Conservation (phyloP, 2,329 filamentous ascomycete genomes). For the Xylariaceae sp. region DNA sequence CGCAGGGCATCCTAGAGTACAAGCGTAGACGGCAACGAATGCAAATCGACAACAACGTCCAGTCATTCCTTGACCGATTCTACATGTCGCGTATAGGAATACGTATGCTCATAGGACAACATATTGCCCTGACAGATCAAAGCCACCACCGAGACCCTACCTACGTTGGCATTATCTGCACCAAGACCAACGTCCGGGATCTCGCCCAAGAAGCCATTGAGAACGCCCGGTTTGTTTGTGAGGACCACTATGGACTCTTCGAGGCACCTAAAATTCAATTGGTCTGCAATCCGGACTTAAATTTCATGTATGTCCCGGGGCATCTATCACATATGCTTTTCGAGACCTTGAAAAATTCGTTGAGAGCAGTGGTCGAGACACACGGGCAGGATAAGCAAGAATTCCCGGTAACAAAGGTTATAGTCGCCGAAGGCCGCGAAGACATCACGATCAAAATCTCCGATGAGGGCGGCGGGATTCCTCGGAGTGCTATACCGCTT, state of each 20-base stretch:
- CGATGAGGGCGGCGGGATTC: conserved; percentile 94
- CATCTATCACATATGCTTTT: conserved; percentile 99
- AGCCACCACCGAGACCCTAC: conserved; percentile 82
- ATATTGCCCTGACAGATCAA: conserved; percentile 95
- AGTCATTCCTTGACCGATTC: conserved; percentile 95
- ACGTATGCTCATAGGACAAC: conserved; percentile 97
- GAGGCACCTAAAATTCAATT: conserved; percentile 96
- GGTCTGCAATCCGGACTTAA: conserved; percentile 86
- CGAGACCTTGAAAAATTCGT: conserved; percentile 96
- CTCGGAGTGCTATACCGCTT: conserved; percentile 84
- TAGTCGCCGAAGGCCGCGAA: conserved; percentile 95
- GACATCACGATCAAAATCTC: conserved; percentile 99
- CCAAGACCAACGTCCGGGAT: conserved; percentile 93
- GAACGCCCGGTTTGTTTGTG: conserved; percentile 97
- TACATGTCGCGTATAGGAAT: conserved; percentile 99
- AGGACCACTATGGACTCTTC: conserved; percentile 96
- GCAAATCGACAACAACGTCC: conserved; percentile 97
- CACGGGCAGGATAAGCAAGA: conserved; percentile 94
- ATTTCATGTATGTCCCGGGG: conserved; percentile 99
- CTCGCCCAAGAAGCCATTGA: conserved; percentile 96
- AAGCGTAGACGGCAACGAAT: conserved; percentile 94
- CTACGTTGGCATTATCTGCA: conserved; percentile 98
- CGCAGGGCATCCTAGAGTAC: conserved; percentile 96
- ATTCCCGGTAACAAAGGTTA: conserved; percentile 94
- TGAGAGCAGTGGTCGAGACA: conserved; percentile 92